Evolutionary conservation across 164 flowering plant species (phyloP), one percentile per base, ranked within the genome.

Genomic region (Berberis thunbergii): DNA sequence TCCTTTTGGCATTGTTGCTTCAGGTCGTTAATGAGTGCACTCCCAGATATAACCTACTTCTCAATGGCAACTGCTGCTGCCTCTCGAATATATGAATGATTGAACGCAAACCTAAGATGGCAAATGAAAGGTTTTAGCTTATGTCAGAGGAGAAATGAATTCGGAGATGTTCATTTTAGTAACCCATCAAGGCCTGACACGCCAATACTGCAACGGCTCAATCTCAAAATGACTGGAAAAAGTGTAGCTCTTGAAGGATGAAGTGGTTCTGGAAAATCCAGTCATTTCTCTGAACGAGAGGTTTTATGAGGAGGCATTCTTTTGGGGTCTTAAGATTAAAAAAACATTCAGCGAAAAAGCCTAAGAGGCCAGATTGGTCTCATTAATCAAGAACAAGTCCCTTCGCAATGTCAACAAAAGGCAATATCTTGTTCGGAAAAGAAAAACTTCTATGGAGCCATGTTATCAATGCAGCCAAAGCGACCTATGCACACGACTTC

Each of bases 291-390:
- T 82, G 68, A 60, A 80, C 2, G 70, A 77, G 62, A 69, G 86
- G 45, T 80, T 82, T 61, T 82, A 82, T 67, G 84, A 56, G 85
- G 85, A 41, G 71, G 76, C 8, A 68, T 80, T 9, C 60, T 76
- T 2, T 43, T 82, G 13, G 84, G 78, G 78, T 11, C 42, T 56
- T 4, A 70, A 60, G 44, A 73, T 77, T 76, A 46, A 75, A 64
- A 26, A 63, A 68, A 40, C 1, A 70, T 78, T 40, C 75, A 71
- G 49, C 54, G 73, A 11, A 73, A 58, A 54, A 77, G 82, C 84
- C 55, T 82, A 53, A 45, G 86, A 62, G 52, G 58, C 11, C 74
- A 74, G 45, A 80, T 82, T 61, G 82, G 82, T 6, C 63, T 80
- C 2, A 80, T 78, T 2, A 78, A 64, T 66, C 86, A 82, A 66